Conservation (phyloP, 139 green algal genomes). For the Auxenochlorella pyrenoidosa region DNA sequence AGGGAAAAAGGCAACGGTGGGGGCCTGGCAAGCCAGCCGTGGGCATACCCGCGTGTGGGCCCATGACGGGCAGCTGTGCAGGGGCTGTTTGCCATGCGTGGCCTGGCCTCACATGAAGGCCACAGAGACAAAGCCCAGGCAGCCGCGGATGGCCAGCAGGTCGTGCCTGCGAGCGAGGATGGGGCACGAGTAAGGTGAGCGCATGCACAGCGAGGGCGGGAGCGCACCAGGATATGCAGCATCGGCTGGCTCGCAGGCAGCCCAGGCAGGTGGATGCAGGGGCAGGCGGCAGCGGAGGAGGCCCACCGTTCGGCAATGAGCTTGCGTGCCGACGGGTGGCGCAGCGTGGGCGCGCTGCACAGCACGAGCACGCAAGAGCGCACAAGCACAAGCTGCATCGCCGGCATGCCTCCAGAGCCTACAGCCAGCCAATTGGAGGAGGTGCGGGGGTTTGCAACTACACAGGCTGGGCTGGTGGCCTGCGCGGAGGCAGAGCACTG, state of each 20-base stretch:
- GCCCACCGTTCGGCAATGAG: background rate
- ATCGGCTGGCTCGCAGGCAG: no score
- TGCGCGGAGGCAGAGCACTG: no score
- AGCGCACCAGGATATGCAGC: no score
- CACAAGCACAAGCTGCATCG: slow-evolving; percentile 14
- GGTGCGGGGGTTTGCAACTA: background rate
- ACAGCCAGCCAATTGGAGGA: background rate
- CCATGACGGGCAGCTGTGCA: no score
- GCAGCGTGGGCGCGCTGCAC: slow-evolving; percentile 2
- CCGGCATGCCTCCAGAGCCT: background rate
- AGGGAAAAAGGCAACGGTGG: background rate
- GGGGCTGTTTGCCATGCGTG: no score
- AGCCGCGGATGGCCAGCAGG: background rate
- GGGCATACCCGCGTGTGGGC: no score
- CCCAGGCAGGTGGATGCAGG: background rate
- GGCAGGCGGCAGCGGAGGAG: no score
- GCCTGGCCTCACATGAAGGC: background rate
- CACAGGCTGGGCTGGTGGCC: no score
- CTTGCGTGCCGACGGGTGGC: background rate
- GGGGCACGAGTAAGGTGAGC: no score
- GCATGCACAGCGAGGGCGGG: no score
- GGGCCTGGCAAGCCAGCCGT: background rate
- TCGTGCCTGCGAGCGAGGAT: background rate
- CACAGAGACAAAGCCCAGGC: slow-evolving; percentile 1
- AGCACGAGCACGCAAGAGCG: background rate